These are phyloP conservation scores for Purpureocillium takamizusanense DNA, from an alignment of 2,329 filamentous ascomycete genomes.

Conservation along the genomic window DNA sequence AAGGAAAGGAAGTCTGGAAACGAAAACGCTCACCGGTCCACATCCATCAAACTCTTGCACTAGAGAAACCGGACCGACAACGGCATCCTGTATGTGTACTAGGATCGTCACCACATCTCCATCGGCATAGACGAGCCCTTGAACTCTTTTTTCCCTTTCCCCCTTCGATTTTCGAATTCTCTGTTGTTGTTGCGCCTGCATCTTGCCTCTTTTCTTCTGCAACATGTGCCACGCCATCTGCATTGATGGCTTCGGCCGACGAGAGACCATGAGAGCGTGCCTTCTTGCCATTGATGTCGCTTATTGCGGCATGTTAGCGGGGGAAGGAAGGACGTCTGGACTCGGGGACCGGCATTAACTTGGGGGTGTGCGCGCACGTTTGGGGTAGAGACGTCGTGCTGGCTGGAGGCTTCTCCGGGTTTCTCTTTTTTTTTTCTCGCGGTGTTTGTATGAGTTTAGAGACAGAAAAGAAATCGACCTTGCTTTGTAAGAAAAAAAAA, in stretches of 20 bases:
- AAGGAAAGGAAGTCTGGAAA: slow-evolving; percentile 15
- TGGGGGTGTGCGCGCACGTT: too few relatives aligned
- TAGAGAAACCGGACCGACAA: slow-evolving; percentile 7
- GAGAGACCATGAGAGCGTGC: too few relatives aligned
- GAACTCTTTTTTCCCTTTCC: slow-evolving; percentile 11
- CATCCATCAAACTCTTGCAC: background rate
- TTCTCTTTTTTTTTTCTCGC: slow-evolving; percentile 7
- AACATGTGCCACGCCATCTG: slow-evolving; percentile 1
- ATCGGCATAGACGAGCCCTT: slow-evolving; percentile 18
- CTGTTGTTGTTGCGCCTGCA: slow-evolving; percentile 11
- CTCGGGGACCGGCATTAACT: too few relatives aligned
- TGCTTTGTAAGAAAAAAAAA: slow-evolving; percentile 1
- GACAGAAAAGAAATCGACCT: background rate
- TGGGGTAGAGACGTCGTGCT: background rate
- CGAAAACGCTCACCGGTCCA: slow-evolving; percentile 5
- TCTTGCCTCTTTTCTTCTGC: slow-evolving; percentile 10
- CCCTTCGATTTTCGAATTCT: too few relatives aligned
- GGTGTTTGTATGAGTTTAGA: slow-evolving; percentile 4
- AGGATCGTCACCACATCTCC: slow-evolving; percentile 16
- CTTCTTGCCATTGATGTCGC: too few relatives aligned
- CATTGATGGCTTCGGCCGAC: background rate
- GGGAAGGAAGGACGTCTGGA: too few relatives aligned
- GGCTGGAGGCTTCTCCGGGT: background rate
- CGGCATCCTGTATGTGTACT: slow-evolving; percentile 23
- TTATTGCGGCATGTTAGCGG: too few relatives aligned